A percentile compares a stretch with the other conserved stretches of the same genome.
Evolutionary conservation across 2,329 filamentous ascomycete species (phyloP).

Genomic region (Talaromyces rugulosus): DNA sequence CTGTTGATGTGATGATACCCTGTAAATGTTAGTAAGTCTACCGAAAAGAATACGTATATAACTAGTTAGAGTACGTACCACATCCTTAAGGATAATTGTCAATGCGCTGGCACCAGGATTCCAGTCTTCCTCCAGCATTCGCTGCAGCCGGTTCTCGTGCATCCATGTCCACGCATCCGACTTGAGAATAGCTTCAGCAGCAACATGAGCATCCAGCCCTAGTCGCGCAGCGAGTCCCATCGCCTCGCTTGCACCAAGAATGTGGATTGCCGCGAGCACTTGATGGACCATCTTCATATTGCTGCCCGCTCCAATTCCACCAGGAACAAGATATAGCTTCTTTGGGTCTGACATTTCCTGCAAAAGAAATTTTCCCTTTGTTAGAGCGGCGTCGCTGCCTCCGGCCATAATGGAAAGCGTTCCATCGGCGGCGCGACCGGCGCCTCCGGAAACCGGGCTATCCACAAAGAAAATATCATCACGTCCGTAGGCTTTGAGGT

Average conservation of each 20-base stretch:
- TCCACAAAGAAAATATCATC: constrained; percentile 65
- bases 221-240: constrained; percentile 57
- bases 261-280: constrained; percentile 60
- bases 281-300: constrained; percentile 64
- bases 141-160: constrained; percentile 56
- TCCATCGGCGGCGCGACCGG: constrained; percentile 63
- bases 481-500: constrained; percentile 54
- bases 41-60: not conserved
- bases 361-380: constrained; percentile 56
- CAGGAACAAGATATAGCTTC: constrained; percentile 61
- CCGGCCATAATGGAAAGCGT: constrained; percentile 74
- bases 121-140: constrained; percentile 52
- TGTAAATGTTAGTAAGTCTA: constrained; percentile 17
- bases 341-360: constrained; percentile 54
- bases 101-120: constrained; percentile 56
- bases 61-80: constrained; percentile 24
- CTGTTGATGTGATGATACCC: constrained; percentile 65
- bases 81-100: constrained; percentile 59
- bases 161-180: constrained; percentile 58
- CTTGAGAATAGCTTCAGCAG: constrained; percentile 42
- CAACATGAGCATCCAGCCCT: constrained; percentile 47
- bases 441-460: constrained; percentile 68
- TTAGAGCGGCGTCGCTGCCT: constrained; percentile 53
- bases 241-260: constrained; percentile 57
- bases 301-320: constrained; percentile 57